Conservation (phyloP, 2,329 filamentous ascomycete species). For the Pseudogymnoascus sp. region DNA sequence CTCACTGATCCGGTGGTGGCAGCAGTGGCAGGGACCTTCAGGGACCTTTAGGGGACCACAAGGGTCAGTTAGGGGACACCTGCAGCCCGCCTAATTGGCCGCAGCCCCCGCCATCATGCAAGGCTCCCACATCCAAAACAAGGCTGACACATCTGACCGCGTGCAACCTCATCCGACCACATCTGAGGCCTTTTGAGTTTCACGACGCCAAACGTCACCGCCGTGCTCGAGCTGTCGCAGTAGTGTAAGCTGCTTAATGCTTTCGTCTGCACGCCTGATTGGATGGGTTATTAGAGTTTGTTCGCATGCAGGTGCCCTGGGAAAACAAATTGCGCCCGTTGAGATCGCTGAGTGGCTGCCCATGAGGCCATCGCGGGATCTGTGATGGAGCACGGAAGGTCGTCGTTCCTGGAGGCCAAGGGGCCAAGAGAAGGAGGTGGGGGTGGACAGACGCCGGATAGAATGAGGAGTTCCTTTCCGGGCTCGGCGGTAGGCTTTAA, state of each 20-base stretch:
- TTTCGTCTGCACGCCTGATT: neutral
- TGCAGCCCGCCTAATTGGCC: neutral
- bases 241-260: neutral
- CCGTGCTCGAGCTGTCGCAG: neutral
- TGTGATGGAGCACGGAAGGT: neutral
- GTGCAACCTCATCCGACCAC: neutral
- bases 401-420: neutral
- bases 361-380: neutral
- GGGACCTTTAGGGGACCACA: constrained; percentile 1
- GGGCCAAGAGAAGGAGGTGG: neutral
- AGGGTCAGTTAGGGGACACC: neutral
- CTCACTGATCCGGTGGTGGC: neutral
- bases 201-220: neutral
- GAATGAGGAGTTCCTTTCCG: neutral
- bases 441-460: neutral
- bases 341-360: neutral
- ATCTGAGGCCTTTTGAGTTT: neutral
- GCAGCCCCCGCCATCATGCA: neutral
- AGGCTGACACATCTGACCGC: neutral
- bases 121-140: neutral
- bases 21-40: neutral
- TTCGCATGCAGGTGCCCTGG: neutral
- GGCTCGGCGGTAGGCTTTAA: constrained; percentile 1
- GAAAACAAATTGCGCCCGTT: constrained; percentile 2
- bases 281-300: neutral